Evolutionary conservation across 176 grass and related monocot species (phyloP), one percentile per base, ranked within the genome.

Genomic region (Ensete ventricosum): DNA sequence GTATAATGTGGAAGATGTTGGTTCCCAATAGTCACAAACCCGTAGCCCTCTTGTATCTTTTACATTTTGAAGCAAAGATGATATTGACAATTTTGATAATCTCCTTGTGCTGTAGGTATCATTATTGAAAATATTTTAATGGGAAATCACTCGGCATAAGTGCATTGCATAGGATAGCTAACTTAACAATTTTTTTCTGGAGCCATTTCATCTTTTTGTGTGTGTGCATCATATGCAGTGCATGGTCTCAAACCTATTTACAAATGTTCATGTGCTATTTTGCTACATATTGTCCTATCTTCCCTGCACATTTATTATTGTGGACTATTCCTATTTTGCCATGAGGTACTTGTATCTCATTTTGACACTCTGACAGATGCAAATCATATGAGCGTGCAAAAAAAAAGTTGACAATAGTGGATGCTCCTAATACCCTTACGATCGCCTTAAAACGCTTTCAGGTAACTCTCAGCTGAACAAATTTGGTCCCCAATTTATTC

Each of bases 381-480:
- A 80, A 80, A 80, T 73, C 69, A 34, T 80, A 80, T 73, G 69
- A 80, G 69, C 68, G 49, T n/a, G 78, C 78, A 2, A 64, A 26
- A 71, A 80, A 80, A 69, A 80, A 80, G 64, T 23, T 80, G 78
- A 14, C 78, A n/a, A 27, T 80, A 64, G 50, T 64, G 27, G 69
- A 73, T 53, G 69, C 78, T 22, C 78, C 78, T 63, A 80, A 80
- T 73, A 80, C 73, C 20, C 78, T 80, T 53, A 80, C 78, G 20
- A 80, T 80, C 34, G 78, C 57, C 21, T n/a, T 80, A 43, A 80
- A 80, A 73, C 68, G 78, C 19, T 80, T 73, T 52, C 78, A 80
- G 69, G 78, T 80, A 80, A 73, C 10, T 64, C 22, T 54, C 19
- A 1, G 53, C 11, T 29, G 27, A 53, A 69, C 2, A 17, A 65